Percentiles rank a stretch among this genome's conserved stretches.
phyloP scores from a whole-genome alignment of 352 stramenopile genomes.

The Thraustotheca clavata region DNA sequence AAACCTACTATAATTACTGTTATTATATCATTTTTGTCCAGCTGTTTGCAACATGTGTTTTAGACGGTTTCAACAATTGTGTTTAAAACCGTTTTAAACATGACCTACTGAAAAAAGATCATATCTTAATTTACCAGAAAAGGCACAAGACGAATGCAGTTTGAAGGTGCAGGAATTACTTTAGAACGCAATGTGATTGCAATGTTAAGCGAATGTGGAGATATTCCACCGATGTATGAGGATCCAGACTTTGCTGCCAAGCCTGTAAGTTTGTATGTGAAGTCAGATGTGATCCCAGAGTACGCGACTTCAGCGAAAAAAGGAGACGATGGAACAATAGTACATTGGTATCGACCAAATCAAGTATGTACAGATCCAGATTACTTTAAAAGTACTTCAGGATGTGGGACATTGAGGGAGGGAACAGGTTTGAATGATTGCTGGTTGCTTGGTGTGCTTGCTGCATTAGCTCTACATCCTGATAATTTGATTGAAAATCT shows the following conservation, averaged over 20 bases:
- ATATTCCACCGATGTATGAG: conserved; percentile 34
- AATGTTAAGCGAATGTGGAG: conserved; percentile 15
- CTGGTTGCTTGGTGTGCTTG: conserved; percentile 82
- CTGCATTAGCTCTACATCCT: conserved; percentile 63
- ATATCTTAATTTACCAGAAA: too few relatives aligned
- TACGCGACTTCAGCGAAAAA: conserved; percentile 35
- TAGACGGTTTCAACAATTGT: too few relatives aligned
- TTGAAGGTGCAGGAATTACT: conserved; percentile 18
- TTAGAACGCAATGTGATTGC: conserved; percentile 21
- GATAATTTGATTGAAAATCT: conserved; percentile 87
- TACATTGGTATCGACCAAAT: conserved; percentile 52
- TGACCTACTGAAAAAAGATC: too few relatives aligned
- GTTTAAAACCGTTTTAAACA: too few relatives aligned
- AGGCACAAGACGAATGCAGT: conserved; percentile 5
- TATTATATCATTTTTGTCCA: too few relatives aligned
- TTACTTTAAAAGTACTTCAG: conserved; percentile 74
- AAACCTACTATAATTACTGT: too few relatives aligned
- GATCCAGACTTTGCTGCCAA: conserved; percentile 44
- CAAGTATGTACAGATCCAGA: conserved; percentile 67
- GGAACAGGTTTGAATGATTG: conserved; percentile 56
- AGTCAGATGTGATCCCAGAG: conserved; percentile 46
- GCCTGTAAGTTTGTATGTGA: conserved; percentile 41
- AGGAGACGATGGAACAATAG: conserved; percentile 22
- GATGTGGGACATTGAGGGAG: conserved; percentile 50
- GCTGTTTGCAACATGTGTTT: too few relatives aligned